Conservation (phyloP, 1,139 yeast species). For the Geotrichum carabidarum region DNA sequence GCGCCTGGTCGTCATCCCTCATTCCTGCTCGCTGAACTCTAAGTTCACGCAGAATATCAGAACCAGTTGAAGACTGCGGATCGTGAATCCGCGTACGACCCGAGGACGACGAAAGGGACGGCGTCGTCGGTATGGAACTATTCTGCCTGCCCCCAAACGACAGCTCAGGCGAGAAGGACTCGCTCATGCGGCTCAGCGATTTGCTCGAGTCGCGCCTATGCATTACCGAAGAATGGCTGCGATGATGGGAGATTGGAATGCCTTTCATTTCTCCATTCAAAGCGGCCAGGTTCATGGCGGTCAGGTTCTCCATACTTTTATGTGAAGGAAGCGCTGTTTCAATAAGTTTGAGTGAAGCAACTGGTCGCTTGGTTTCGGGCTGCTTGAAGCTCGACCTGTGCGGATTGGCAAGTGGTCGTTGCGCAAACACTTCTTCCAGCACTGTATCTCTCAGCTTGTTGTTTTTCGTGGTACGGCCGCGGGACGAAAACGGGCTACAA, state of each 20-base stretch:
- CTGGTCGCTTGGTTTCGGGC: not conserved
- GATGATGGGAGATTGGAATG: slow-evolving; percentile 12
- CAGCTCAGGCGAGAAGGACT: slow-evolving; percentile 9
- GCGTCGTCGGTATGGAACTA: slow-evolving; percentile 1
- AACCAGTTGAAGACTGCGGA: not conserved
- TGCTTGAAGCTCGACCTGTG: not conserved
- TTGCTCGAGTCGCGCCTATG: slow-evolving; percentile 11
- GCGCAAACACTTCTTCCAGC: slow-evolving; percentile 65
- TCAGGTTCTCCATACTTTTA: slow-evolving; percentile 17
- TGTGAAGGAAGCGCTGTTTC: slow-evolving; percentile 10
- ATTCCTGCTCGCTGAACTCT: slow-evolving; percentile 14
- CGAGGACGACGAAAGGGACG: slow-evolving; percentile 5
- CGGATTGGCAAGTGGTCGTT: slow-evolving; percentile 26
- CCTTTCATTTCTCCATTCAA: not conserved
- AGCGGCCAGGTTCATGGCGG: not conserved
- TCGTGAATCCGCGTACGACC: slow-evolving; percentile 7
- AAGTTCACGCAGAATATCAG: slow-evolving; percentile 11
- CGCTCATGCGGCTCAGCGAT: slow-evolving; percentile 7
- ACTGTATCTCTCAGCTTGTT: slow-evolving; percentile 61
- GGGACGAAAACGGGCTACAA: slow-evolving; percentile 26
- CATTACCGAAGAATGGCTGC: slow-evolving; percentile 13
- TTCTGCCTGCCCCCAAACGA: not conserved
- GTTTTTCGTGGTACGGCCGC: slow-evolving; percentile 64
- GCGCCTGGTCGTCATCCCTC: slow-evolving; percentile 8
- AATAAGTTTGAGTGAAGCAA: not conserved